Conservation (phyloP, 305 asterid genomes). For the Solanum aculeatissimum region DNA sequence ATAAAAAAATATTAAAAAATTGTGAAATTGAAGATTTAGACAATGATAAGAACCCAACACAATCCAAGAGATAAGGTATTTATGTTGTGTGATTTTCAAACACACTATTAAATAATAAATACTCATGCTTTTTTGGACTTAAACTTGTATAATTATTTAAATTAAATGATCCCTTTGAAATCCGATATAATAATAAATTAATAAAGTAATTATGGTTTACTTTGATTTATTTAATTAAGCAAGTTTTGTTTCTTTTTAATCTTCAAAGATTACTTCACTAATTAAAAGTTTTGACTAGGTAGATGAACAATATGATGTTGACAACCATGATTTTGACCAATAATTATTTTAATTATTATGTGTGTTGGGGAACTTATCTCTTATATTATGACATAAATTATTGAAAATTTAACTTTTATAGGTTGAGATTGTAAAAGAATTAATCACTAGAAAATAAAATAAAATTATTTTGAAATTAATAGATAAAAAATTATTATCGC, state of each 20-base stretch:
- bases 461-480: too few species aligned
- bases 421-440: too few species aligned
- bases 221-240: background rate
- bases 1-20: too few species aligned
- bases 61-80: conserved; percentile 4
- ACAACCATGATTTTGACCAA: background rate
- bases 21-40: too few species aligned
- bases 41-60: background rate
- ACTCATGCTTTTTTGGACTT: background rate
- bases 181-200: background rate
- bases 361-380: background rate
- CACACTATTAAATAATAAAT: background rate
- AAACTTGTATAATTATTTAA: background rate
- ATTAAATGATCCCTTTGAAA: background rate
- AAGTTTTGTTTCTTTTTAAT: background rate
- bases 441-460: too few species aligned
- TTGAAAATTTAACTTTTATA: background rate
- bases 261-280: background rate
- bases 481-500: too few species aligned
- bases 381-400: background rate
- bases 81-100: conserved; percentile 6
- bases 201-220: background rate
- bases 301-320: background rate
- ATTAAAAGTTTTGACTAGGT: background rate
- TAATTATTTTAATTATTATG: background rate